phyloP scores from a whole-genome alignment of 1,139 yeast species.

The Suhomyces wounanorum region DNA sequence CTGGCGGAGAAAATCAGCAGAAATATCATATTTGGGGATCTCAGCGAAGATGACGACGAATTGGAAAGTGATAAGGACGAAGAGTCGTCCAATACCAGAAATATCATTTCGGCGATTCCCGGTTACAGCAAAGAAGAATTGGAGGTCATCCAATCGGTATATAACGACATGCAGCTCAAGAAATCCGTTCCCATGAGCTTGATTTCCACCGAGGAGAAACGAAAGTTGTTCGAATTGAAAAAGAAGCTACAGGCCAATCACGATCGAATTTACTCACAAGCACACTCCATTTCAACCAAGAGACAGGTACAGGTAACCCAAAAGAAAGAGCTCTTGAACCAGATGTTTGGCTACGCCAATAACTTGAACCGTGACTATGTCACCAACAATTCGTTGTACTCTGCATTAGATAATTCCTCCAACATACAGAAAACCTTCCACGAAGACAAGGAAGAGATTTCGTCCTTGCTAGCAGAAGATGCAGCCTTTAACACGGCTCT shows the following conservation, averaged over 20 bases:
- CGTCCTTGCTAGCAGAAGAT: conserved; percentile 38
- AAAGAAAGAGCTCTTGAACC: conserved; percentile 41
- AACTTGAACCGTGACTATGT: conserved; percentile 43
- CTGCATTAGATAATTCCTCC: conserved; percentile 40
- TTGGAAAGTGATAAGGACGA: conserved; percentile 2
- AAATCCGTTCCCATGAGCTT: conserved; percentile 1
- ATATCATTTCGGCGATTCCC: conserved; percentile 35
- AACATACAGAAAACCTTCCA: conserved; percentile 43
- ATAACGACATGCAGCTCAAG: conserved; percentile 15
- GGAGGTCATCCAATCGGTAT: conserved; percentile 22
- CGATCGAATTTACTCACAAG: conserved; percentile 37
- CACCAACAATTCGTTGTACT: conserved; percentile 45
- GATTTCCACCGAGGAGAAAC: conserved; percentile 27
- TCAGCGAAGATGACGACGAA: conserved; percentile 22
- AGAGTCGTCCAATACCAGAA: not conserved
- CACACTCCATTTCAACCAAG: conserved; percentile 37
- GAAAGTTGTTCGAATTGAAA: conserved; percentile 33
- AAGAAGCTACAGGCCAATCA: conserved; percentile 36
- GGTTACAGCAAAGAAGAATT: conserved; percentile 46
- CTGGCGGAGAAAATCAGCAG: conserved; percentile 44
- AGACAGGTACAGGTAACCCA: conserved; percentile 46
- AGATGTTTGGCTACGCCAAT: conserved; percentile 44
- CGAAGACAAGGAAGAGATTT: conserved; percentile 47
- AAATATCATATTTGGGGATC: conserved; percentile 40
- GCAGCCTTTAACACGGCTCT: conserved; percentile 31